A percentile compares a stretch with the other conserved stretches of the same genome.
phyloP scores from a whole-genome alignment of 306 rosid genomes.

The Rubus idaeus region DNA sequence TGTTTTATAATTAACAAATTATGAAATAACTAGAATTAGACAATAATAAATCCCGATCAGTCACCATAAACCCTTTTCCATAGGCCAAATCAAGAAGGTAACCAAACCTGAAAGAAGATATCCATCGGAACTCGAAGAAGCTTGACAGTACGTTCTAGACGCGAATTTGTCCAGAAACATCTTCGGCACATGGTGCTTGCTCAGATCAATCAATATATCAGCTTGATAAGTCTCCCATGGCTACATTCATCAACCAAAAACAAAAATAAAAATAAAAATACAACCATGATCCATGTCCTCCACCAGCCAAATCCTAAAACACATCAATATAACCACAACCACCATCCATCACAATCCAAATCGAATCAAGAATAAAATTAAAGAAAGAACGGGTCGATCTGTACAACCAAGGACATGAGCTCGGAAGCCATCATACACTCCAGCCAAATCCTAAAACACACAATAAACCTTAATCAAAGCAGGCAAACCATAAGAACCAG shows the following conservation, averaged over 20 bases:
- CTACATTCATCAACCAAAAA: constrained; percentile 31
- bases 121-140: constrained; percentile 73
- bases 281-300: no score
- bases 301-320: no score
- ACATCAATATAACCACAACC: no score
- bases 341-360: no score
- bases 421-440: no score
- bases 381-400: no score
- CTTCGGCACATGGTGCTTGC: constrained; percentile 73
- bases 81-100: neutral
- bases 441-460: no score
- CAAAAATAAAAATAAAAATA: neutral
- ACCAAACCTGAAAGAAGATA: constrained; percentile 56
- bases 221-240: constrained; percentile 74
- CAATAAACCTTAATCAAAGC: no score
- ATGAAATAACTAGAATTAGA: neutral
- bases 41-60: neutral
- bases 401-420: no score
- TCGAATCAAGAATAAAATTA: no score
- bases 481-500: no score
- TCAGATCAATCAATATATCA: constrained; percentile 62
- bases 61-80: neutral
- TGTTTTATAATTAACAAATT: neutral
- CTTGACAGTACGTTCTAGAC: constrained; percentile 63
- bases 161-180: constrained; percentile 65